Evolutionary conservation across 441 rosid species (phyloP).

Genomic region (Jatropha multifida): DNA sequence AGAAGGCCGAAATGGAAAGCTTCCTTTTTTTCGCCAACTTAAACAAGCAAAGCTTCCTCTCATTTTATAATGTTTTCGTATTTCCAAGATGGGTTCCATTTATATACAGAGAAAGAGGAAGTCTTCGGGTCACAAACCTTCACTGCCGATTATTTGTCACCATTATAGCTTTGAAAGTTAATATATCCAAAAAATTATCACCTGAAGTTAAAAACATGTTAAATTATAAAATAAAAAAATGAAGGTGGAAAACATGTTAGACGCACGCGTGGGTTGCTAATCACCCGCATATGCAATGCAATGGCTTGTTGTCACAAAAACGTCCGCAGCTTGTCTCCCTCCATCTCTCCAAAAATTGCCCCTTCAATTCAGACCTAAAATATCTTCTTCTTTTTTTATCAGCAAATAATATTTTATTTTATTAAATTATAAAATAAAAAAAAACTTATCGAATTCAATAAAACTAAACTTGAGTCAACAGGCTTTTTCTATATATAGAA

Average conservation of each 20-base stretch:
- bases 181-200: not conserved
- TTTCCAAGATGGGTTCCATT: not conserved
- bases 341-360: constrained; percentile 11
- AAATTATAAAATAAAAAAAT: not conserved
- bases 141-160: not conserved
- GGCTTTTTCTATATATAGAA: too few relatives aligned
- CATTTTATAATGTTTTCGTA: not conserved
- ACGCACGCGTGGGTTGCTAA: not conserved
- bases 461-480: too few relatives aligned
- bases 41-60: not conserved
- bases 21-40: not conserved
- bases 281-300: not conserved
- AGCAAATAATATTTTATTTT: too few relatives aligned
- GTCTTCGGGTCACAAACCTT: not conserved
- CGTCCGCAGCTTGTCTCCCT: not conserved
- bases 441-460: too few relatives aligned
- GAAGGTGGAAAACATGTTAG: constrained; percentile 8
- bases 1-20: not conserved
- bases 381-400: too few relatives aligned
- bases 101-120: not conserved
- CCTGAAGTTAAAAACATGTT: not conserved
- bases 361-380: not conserved
- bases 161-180: not conserved
- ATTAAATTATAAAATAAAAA: too few relatives aligned
- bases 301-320: not conserved